These are phyloP conservation scores for Sambucus nigra DNA, from an alignment of 129 eudicot genomes.

Conservation along the genomic window DNA sequence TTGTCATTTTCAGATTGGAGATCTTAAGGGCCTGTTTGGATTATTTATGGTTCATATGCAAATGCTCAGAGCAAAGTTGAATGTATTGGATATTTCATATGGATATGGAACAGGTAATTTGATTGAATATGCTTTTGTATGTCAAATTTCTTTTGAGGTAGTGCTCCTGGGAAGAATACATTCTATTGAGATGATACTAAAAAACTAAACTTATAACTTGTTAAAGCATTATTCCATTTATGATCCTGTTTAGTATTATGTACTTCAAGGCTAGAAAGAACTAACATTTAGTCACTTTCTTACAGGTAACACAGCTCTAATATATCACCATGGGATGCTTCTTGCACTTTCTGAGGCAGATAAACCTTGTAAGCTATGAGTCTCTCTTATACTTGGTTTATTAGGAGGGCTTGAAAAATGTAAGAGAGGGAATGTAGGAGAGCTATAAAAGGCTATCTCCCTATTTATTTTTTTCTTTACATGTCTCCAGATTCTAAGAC, in stretches of 20 bases:
- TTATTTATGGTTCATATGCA: conserved; percentile 51
- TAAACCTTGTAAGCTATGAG: conserved; percentile 70
- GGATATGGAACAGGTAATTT: conserved; percentile 81
- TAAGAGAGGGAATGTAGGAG: background rate
- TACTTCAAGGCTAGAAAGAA: background rate
- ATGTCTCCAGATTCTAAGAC: background rate
- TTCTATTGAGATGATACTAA: too few relatives aligned
- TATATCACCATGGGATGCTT: conserved; percentile 91
- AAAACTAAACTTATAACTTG: background rate
- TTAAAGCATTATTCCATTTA: background rate
- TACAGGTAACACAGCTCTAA: conserved; percentile 83
- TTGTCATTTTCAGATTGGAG: conserved; percentile 63
- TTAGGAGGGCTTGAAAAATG: background rate
- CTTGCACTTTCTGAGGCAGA: conserved; percentile 91
- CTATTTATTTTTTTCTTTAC: too few relatives aligned
- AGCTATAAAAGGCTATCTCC: background rate
- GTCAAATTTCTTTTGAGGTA: conserved; percentile 2
- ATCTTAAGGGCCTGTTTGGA: conserved; percentile 75
- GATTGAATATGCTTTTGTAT: conserved; percentile 1
- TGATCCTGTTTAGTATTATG: background rate
- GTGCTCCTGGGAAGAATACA: background rate
- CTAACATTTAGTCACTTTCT: conserved; percentile 12
- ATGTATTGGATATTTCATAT: conserved; percentile 69
- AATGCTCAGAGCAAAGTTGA: conserved; percentile 52
- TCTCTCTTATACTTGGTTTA: background rate